phyloP scores from a whole-genome alignment of 2,329 filamentous ascomycete species.

The Talaromyces verruculosus region DNA sequence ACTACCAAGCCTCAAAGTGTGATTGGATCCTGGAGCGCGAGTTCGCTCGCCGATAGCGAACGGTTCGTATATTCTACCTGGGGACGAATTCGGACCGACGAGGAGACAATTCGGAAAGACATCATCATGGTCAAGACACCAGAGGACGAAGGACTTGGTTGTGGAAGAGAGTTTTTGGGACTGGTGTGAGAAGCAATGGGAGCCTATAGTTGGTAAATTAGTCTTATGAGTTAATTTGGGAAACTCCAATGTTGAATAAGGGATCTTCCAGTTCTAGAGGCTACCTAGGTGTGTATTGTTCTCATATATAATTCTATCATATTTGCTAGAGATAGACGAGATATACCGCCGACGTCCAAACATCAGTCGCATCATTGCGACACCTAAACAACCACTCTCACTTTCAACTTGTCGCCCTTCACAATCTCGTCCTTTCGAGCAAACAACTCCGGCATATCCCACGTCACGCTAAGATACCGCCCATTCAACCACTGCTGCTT shows the following conservation, averaged over 20 bases:
- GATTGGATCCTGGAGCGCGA: background rate
- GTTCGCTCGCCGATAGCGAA: background rate
- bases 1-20: background rate
- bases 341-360: background rate
- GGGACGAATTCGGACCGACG: background rate
- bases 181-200: background rate
- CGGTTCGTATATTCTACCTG: background rate
- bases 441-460: conserved; percentile 27
- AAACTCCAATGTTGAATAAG: too few relatives aligned
- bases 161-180: background rate
- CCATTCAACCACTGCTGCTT: conserved; percentile 29
- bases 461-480: conserved; percentile 26
- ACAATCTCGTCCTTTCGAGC: conserved; percentile 27
- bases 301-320: background rate
- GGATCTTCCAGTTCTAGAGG: background rate
- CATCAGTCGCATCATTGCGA: background rate
- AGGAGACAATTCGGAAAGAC: background rate
- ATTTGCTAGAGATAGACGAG: background rate
- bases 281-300: background rate
- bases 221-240: background rate
- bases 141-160: background rate
- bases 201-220: background rate
- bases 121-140: background rate
- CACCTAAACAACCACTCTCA: conserved; percentile 27
- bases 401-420: conserved; percentile 42